A percentile compares a stretch with the other conserved stretches of the same genome.
Evolutionary conservation across 1,284 basidiomycete species (phyloP).

Genomic region (Rugosomyces carneus): DNA sequence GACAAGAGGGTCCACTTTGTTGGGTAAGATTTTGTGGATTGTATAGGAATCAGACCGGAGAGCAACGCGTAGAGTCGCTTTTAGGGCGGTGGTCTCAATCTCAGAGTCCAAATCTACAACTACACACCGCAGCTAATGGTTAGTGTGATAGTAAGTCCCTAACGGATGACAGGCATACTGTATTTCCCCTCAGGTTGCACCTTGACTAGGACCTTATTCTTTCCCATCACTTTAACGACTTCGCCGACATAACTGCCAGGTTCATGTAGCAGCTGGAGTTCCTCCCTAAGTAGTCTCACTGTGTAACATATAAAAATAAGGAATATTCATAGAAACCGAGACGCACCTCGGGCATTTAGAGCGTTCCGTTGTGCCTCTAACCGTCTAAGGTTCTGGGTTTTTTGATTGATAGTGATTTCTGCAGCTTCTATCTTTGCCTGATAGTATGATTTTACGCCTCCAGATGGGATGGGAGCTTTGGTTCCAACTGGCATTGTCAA

Average conservation of each 20-base stretch:
- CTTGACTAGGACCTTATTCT: conserved; percentile 98
- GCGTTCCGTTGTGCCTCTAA: conserved; percentile 97
- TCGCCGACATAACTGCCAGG: conserved; percentile 98
- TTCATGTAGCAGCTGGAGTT: conserved; percentile 92
- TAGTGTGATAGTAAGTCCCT: background rate
- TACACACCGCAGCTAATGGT: conserved; percentile 24
- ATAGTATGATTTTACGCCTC: conserved; percentile 84
- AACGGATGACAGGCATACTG: conserved; percentile 44
- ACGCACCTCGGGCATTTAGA: conserved; percentile 86
- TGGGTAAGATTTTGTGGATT: conserved; percentile 90
- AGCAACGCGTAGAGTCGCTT: conserved; percentile 87
- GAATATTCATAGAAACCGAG: background rate
- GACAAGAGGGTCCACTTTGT: conserved; percentile 93
- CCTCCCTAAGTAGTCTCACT: conserved; percentile 88
- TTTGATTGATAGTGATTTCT: conserved; percentile 90
- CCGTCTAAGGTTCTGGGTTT: conserved; percentile 93
- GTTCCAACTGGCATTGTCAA: conserved; percentile 15
- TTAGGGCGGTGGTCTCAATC: conserved; percentile 79
- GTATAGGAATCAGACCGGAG: conserved; percentile 95
- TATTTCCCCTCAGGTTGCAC: conserved; percentile 99
- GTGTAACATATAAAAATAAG: conserved; percentile 31
- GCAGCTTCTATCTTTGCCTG: conserved; percentile 93
- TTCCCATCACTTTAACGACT: conserved; percentile 98
- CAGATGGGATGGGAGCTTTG: conserved; percentile 42
- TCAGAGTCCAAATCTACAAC: conserved; percentile 93